phyloP scores from a whole-genome alignment of 805 yeast genomes.

The Lipomyces yamanashiensis region DNA sequence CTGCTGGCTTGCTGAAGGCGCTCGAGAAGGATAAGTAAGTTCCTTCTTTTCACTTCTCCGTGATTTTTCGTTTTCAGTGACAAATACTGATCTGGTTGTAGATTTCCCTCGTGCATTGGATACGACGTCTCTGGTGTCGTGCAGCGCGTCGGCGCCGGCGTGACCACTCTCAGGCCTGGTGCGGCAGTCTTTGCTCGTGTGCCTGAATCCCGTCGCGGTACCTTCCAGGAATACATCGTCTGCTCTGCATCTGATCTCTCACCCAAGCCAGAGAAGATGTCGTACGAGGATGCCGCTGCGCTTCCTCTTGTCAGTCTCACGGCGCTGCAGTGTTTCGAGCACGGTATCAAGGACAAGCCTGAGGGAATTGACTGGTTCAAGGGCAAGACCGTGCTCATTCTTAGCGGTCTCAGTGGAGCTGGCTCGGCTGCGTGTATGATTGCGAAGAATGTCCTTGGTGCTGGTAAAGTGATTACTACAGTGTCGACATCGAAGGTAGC shows the following conservation, averaged over 20 bases:
- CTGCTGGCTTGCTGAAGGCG: conserved; percentile 24
- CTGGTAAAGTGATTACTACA: conserved; percentile 34
- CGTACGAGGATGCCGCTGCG: conserved; percentile 37
- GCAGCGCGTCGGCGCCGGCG: conserved; percentile 34
- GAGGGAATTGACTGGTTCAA: conserved; percentile 4
- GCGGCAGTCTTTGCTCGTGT: conserved; percentile 32
- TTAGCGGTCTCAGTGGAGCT: conserved; percentile 28
- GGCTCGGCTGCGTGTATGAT: conserved; percentile 38
- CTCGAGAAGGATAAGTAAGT: conserved; percentile 22
- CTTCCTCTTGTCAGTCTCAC: conserved; percentile 36
- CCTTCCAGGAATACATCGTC: conserved; percentile 33
- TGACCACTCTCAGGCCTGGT: conserved; percentile 32
- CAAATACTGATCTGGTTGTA: not conserved
- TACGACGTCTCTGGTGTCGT: conserved; percentile 38
- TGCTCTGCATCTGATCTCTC: conserved; percentile 19
- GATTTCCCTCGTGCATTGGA: conserved; percentile 35
- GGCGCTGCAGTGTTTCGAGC: conserved; percentile 27
- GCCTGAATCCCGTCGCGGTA: conserved; percentile 18
- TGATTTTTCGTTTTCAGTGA: not conserved
- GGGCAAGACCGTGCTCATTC: conserved; percentile 35
- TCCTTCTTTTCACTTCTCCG: not conserved
- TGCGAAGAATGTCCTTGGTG: conserved; percentile 37
- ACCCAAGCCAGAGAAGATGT: conserved; percentile 29
- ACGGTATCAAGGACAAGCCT: conserved; percentile 5
- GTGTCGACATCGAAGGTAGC: conserved; percentile 37